These are phyloP conservation scores for Asterionellopsis glacialis DNA, from an alignment of 108 stramenopile species.

Conservation along the genomic window DNA sequence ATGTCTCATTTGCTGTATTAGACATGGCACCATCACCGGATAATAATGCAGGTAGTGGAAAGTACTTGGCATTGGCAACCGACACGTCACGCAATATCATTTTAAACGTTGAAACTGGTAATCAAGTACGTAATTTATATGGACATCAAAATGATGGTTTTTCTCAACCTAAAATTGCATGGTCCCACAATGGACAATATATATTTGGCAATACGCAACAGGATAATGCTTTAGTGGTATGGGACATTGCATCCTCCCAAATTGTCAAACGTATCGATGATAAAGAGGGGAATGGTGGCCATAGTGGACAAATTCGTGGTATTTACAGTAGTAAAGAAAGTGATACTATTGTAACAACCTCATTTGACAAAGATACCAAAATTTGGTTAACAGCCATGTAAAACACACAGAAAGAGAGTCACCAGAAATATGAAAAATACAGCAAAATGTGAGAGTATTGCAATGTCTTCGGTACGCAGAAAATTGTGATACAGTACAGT, in stretches of 20 bases:
- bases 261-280: slow-evolving; percentile 57
- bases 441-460: not conserved
- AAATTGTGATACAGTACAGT: no score
- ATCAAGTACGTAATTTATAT: slow-evolving; percentile 61
- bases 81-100: slow-evolving; percentile 80
- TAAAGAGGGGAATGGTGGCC: slow-evolving; percentile 33
- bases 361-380: slow-evolving; percentile 71
- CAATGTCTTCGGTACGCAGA: no score
- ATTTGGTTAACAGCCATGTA: slow-evolving; percentile 40
- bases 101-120: slow-evolving; percentile 45
- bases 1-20: slow-evolving; percentile 82
- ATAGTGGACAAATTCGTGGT: slow-evolving; percentile 56
- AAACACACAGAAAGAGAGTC: not conserved
- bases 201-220: slow-evolving; percentile 78
- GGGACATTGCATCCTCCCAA: slow-evolving; percentile 73
- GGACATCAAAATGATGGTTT: slow-evolving; percentile 74
- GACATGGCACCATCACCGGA: slow-evolving; percentile 50
- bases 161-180: slow-evolving; percentile 75
- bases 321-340: slow-evolving; percentile 51
- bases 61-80: slow-evolving; percentile 74
- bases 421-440: not conserved
- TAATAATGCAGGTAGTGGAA: slow-evolving; percentile 32
- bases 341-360: slow-evolving; percentile 69
- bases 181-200: slow-evolving; percentile 71
- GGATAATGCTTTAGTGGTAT: slow-evolving; percentile 58